Base-by-base conservation (phyloP, 2,329 filamentous ascomycete species). In the Colletotrichum musicola region DNA sequence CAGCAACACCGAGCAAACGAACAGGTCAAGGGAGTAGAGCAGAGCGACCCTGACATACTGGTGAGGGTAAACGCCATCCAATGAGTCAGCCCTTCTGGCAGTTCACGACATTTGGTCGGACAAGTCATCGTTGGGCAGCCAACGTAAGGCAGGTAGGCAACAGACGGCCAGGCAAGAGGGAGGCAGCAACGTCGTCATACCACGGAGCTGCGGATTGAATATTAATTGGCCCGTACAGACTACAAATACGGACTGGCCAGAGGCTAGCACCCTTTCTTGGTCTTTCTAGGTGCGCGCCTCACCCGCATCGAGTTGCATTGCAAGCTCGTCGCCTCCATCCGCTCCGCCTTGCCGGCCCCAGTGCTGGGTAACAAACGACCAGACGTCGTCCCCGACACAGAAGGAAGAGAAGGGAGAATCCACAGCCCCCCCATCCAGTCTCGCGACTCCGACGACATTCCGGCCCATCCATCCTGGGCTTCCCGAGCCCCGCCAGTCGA, bases 151-250 rank as follows among this genome's bases (percentile, higher is more conserved):
- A 46, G 61, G 46, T 47, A 42, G 18, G 35, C 46, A 25, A 40
- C 22, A 42, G 53, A 35, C 30, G 53, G 42, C 46, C 30, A 35
- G 30, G 30, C 30, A 35, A 35, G 10, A 60, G 62, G 49, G 49
- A 66, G 59, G 61, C 44, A 50, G 44, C 55, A 51, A 46, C 55
- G 62, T 66, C 62, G 66, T 69, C 66, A 69, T 56, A 66, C 44
- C 42, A 47, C 6, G n/a, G 55, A 22, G 56, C 22, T 18, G 46
- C 44, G n/a, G 10, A 51, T n/a, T 61, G 44, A 56, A 58, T 55
- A 54, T 66, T 61, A 18, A 65, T 60, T 50, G 62, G 55, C 38
- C 55, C 49, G 27, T 56, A 38, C 66, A 65, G 66, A 61, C 66
- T 66, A 66, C 62, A 65, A 56, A 65, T 61, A 66, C 50, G 61